These are phyloP conservation scores for Ilex aquifolium DNA, from an alignment of 257 asterid species.

Conservation along the genomic window DNA sequence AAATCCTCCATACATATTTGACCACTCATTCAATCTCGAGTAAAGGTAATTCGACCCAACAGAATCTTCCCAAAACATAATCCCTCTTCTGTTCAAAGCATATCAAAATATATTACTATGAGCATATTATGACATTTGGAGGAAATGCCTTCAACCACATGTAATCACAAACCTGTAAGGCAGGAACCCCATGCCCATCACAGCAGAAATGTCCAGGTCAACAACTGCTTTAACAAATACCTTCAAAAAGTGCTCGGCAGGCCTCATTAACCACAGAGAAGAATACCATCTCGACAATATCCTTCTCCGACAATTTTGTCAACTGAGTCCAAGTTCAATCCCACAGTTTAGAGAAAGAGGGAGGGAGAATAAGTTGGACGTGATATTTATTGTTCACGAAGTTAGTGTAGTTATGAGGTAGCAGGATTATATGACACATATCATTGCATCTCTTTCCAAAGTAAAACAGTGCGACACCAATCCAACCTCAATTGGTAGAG, in stretches of 20 bases:
- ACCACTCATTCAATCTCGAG: conserved; percentile 81
- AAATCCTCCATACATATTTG: conserved; percentile 59
- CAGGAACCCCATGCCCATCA: conserved; percentile 98
- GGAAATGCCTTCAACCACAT: not conserved
- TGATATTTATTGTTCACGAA: no score
- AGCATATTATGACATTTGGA: not conserved
- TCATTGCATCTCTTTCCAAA: no score
- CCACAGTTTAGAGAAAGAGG: not conserved
- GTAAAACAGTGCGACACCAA: no score
- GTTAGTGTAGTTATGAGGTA: no score
- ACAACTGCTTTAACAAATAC: conserved; percentile 89
- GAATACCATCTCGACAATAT: conserved; percentile 86
- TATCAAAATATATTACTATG: not conserved
- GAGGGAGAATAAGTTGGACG: not conserved
- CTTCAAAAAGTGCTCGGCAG: conserved; percentile 82
- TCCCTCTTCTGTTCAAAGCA: conserved; percentile 65
- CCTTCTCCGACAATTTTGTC: conserved; percentile 66
- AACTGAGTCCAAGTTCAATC: conserved; percentile 30
- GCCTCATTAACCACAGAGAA: conserved; percentile 96
- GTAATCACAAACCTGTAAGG: conserved; percentile 63
- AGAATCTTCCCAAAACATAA: conserved; percentile 87
- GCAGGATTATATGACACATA: no score
- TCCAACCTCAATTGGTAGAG: no score
- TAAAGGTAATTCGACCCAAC: conserved; percentile 76
- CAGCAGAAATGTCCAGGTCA: conserved; percentile 85